Base-by-base conservation (phyloP, 345 rosid genomes). In the Populus deltoides region DNA sequence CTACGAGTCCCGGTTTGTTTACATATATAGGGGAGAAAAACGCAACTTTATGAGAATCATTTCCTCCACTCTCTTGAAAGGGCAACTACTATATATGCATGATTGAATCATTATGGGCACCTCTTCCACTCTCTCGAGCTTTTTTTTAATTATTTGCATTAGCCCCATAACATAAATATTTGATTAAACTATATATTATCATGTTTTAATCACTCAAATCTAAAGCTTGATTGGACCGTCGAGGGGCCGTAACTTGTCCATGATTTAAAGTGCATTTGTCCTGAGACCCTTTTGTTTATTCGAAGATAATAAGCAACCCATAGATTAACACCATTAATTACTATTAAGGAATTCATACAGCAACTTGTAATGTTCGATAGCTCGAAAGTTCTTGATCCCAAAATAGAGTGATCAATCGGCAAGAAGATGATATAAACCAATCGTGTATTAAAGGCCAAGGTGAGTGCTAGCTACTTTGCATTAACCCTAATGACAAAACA, bases 191-290 rank as follows among this genome's bases (percentile, higher is more conserved):
- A 27, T 27, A 27, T 27, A 9, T 70, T 57, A 71, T 79, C 51
- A 73, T 75, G 13, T 51, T 66, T 20, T 77, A 66, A 70, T 83
- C 36, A 74, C 53, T 66, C 66, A 27, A 45, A 71, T 75, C 39
- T 73, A 77, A 79, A 72, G 77, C 45, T 83, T 83, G 88, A 88
- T 85, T 75, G 78, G 89, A 88, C 88, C 68, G 57, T 80, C 41
- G 85, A 81, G 85, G 86, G 79, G 84, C 31, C 81, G 67, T 47
- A 62, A n/a, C 86, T 84, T 88, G 78, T 71, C 67, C 82, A 67
- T 81, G 73, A 78, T 83, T 78, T 77, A 83, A 85, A 85, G 81
- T 10, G 76, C 67, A 79, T 72, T 77, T 85, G 80, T 68, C 75
- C 35, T 33, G 6, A 4, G 68, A 70, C 82, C 70, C 68, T 5